Conservation (phyloP, 495 filamentous ascomycete genomes). For the Thermothielavioides terrestris region DNA sequence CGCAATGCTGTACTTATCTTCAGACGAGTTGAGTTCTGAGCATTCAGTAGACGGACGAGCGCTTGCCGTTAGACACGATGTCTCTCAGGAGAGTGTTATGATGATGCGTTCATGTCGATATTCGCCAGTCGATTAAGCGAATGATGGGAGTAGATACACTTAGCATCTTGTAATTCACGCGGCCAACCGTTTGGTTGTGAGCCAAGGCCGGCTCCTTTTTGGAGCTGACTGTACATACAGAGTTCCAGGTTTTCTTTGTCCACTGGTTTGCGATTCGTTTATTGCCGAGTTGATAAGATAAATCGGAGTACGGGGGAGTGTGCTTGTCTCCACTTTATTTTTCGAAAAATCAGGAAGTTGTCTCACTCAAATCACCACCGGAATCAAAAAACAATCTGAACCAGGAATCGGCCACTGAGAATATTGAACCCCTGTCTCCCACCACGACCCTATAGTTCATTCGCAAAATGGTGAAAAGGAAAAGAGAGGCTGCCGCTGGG, state of each 20-base stretch:
- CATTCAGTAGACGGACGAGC: background rate
- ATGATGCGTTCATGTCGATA: conserved; percentile 19
- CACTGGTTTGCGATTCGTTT: too few relatives aligned
- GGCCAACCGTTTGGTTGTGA: background rate
- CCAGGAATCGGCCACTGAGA: background rate
- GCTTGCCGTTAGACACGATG: too few relatives aligned
- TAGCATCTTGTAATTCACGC: background rate
- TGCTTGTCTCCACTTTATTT: conserved; percentile 8
- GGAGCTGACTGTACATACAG: too few relatives aligned
- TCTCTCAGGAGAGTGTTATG: conserved; percentile 1
- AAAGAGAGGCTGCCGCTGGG: conserved; percentile 45
- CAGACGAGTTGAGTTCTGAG: background rate
- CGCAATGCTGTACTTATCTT: background rate
- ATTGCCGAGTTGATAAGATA: conserved; percentile 17
- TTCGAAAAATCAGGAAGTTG: background rate
- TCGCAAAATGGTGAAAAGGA: conserved; percentile 62
- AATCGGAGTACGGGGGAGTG: too few relatives aligned
- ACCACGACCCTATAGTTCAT: background rate
- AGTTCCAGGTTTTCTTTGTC: too few relatives aligned
- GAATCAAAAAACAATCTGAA: background rate
- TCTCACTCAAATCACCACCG: background rate
- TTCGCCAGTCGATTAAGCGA: conserved; percentile 8
- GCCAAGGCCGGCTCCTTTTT: too few relatives aligned
- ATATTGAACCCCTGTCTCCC: background rate
- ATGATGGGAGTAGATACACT: conserved; percentile 17